Base-by-base conservation (phyloP, 2,329 filamentous ascomycete species). In the Knufia petricola region DNA sequence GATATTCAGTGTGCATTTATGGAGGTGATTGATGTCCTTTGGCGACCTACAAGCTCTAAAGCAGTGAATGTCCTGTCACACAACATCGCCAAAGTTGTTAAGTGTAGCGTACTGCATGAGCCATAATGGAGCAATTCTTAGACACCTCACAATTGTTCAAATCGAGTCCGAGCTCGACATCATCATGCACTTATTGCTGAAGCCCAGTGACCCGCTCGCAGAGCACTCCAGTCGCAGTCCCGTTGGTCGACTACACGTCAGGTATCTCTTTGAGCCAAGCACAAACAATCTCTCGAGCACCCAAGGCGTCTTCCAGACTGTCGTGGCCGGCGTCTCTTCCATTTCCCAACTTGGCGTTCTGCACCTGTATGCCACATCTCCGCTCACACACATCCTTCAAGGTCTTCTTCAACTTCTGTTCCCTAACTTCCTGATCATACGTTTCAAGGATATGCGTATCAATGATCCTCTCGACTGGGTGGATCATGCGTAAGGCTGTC, bases 401-500 rank as follows among this genome's bases (percentile, higher is more conserved):
- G n/a, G 26, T 23, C 21, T 37, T 48, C 37, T 42, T 34, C 21
- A 41, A 32, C 12, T 21, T 30, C 21, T 28, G 21, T 8, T 48
- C 46, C 37, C 26, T 26, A 12, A 28, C 32, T 13, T 26, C 34
- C 17, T 13, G 46, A 34, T 34, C 24, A 9, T 19, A 48, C 4
- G 12, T 20, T 21, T 48, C 58, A 4, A 64, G 50, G 20, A 66
- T 39, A 30, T 65, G 57, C 0, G 73, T 74, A 55, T 78, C 74
- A 15, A 76, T 60, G 0, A 76, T 59, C 0, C 53, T 49, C 8
- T 47, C 32, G 3, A 20, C 23, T 0, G 48, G 46, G 52, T 77
- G 74, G 10, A 73, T 68, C 71, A 71, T 74, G n/a, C 73, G 63
- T 52, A 78, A 57, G 1, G 66, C 61, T 0, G 57, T 55, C 15